phyloP scores from a whole-genome alignment of 2,329 filamentous ascomycete genomes.

The Aspergillus tubingensis region DNA sequence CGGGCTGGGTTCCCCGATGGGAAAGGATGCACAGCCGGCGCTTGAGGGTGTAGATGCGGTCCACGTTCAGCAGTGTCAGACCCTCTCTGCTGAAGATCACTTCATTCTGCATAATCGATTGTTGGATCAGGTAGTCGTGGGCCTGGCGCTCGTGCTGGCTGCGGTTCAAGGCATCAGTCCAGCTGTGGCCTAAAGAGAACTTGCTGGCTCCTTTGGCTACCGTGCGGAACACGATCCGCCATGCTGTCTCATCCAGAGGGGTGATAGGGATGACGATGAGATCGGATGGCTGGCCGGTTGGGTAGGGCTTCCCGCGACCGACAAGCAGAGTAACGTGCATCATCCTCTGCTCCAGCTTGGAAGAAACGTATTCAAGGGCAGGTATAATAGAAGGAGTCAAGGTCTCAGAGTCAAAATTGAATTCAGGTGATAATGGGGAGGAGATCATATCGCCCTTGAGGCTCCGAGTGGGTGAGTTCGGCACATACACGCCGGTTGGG shows the following conservation, averaged over 20 bases:
- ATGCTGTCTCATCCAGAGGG: constrained; percentile 32
- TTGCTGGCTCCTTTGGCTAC: constrained; percentile 40
- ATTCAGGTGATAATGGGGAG: constrained; percentile 40
- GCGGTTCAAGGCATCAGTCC: constrained; percentile 41
- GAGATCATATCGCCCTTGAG: constrained; percentile 47
- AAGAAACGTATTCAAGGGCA: constrained; percentile 45
- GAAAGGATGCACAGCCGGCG: constrained; percentile 44
- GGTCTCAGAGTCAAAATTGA: constrained; percentile 41
- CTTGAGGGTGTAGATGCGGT: constrained; percentile 50
- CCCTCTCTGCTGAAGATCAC: constrained; percentile 48
- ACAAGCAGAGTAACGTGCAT: constrained; percentile 46
- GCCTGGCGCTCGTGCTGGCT: constrained; percentile 38
- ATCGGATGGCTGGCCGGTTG: constrained; percentile 41
- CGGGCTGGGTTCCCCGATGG: constrained; percentile 27
- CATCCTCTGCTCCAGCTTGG: constrained; percentile 41
- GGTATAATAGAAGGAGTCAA: constrained; percentile 40
- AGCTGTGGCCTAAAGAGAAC: constrained; percentile 41
- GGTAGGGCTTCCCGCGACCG: constrained; percentile 42
- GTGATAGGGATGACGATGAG: constrained; percentile 42
- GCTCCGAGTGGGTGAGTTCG: constrained; percentile 35
- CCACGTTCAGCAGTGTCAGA: constrained; percentile 46
- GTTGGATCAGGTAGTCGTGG: constrained; percentile 45
- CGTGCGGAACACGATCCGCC: constrained; percentile 36
- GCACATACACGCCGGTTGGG: constrained; percentile 39
- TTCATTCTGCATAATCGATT: constrained; percentile 48